Percentiles rank a stretch among this genome's conserved stretches.
Conservation (phyloP, 1,139 yeast genomes). For the Zygotorulaspora mrakii region DNA sequence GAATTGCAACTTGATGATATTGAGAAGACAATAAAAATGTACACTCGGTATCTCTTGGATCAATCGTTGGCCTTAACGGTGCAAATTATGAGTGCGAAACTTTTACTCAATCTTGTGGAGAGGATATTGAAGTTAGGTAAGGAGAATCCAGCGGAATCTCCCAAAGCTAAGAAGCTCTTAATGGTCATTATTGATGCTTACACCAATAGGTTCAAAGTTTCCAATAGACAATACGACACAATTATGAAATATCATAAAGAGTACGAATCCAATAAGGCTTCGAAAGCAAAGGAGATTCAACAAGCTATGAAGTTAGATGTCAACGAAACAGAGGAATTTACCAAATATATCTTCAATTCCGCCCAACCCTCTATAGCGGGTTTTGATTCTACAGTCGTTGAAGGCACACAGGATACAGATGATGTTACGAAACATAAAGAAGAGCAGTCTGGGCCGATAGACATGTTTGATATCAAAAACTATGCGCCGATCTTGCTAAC, state of each 20-base stretch:
- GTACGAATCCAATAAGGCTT: conserved; percentile 42
- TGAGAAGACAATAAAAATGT: conserved; percentile 81
- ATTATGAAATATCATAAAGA: conserved; percentile 61
- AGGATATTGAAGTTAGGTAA: conserved; percentile 79
- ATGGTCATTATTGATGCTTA: conserved; percentile 84
- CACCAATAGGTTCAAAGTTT: conserved; percentile 72
- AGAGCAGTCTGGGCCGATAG: conserved; percentile 34
- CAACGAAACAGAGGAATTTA: conserved; percentile 29
- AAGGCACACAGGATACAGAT: conserved; percentile 6
- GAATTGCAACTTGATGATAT: conserved; percentile 82
- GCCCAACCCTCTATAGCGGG: conserved; percentile 6
- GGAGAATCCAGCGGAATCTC: conserved; percentile 58
- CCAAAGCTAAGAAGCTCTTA: conserved; percentile 64
- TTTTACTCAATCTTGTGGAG: conserved; percentile 82
- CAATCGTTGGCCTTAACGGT: conserved; percentile 82
- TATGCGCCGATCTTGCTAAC: conserved; percentile 48
- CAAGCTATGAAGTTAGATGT: conserved; percentile 25
- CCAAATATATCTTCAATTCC: conserved; percentile 22
- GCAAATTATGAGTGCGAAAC: conserved; percentile 95
- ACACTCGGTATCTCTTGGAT: conserved; percentile 78
- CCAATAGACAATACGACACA: conserved; percentile 67
- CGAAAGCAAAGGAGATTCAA: conserved; percentile 24
- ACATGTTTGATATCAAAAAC: conserved; percentile 47
- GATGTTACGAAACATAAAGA: conserved; percentile 34
- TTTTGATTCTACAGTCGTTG: conserved; percentile 7